Evolutionary conservation across 2,329 filamentous ascomycete species (phyloP).

Genomic region (Chaetoscypha palmicola): DNA sequence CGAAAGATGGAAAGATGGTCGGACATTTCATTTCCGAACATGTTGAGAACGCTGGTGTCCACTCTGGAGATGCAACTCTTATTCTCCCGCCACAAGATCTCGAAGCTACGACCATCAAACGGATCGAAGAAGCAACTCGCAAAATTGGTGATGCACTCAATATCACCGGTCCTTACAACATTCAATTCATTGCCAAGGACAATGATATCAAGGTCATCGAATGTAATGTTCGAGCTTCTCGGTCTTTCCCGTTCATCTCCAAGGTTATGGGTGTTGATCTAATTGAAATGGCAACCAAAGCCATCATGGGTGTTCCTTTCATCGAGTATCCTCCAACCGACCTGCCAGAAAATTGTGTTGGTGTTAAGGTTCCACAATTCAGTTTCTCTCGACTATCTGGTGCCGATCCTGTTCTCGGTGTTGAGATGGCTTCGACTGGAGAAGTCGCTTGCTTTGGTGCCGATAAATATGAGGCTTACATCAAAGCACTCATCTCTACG

Average conservation of each 20-base stretch:
- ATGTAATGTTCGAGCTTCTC: conserved; percentile 92
- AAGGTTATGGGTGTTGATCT: conserved; percentile 98
- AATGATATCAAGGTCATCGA: conserved; percentile 99
- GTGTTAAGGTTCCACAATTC: conserved; percentile 97
- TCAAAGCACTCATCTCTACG: conserved; percentile 92
- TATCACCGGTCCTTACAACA: conserved; percentile 95
- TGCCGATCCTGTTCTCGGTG: conserved; percentile 90
- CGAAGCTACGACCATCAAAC: conserved; percentile 75
- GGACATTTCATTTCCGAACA: conserved; percentile 98
- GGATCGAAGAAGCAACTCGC: conserved; percentile 89
- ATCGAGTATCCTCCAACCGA: conserved; percentile 72
- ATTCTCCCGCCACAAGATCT: conserved; percentile 93
- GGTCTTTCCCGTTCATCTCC: conserved; percentile 96
- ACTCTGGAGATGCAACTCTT: conserved; percentile 94
- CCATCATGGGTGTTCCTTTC: conserved; percentile 81
- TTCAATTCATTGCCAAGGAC: conserved; percentile 98
- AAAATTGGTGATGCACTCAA: conserved; percentile 95
- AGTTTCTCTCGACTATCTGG: conserved; percentile 96
- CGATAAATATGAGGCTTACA: conserved; percentile 95
- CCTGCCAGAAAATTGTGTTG: conserved; percentile 76
- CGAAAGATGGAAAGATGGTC: conserved; percentile 79
- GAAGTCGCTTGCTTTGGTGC: conserved; percentile 95
- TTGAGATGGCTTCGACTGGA: conserved; percentile 98
- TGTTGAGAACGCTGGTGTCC: conserved; percentile 96
- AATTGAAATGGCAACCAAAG: conserved; percentile 97